These are phyloP conservation scores for Cyberlindnera xishuangbannaensis DNA, from an alignment of 805 yeast species.

Conservation along the genomic window DNA sequence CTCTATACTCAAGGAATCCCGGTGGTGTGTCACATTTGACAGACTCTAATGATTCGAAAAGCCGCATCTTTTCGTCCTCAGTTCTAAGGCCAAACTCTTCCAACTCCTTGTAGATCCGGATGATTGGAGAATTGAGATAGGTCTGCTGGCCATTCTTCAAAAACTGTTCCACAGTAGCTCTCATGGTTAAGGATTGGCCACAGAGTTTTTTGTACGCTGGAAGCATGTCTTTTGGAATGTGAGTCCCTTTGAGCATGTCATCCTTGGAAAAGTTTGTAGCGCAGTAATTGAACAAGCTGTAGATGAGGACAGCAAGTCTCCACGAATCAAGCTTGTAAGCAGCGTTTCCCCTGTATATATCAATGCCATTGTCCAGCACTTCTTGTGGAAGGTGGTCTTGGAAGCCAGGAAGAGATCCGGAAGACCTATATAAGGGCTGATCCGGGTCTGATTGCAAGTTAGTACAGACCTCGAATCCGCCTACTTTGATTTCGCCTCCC, in stretches of 20 bases:
- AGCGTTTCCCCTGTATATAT: constrained; percentile 26
- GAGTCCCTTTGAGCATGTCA: constrained; percentile 11
- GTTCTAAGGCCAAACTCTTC: constrained; percentile 49
- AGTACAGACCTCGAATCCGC: constrained; percentile 71
- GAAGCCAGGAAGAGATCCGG: constrained; percentile 28
- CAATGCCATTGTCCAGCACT: constrained; percentile 39
- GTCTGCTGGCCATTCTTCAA: constrained; percentile 22
- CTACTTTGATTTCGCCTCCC: constrained; percentile 77
- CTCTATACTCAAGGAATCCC: constrained; percentile 49
- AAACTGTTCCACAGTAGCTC: constrained; percentile 31
- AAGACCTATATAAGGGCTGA: constrained; percentile 31
- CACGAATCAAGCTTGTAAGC: constrained; percentile 57
- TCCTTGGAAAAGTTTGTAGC: constrained; percentile 7
- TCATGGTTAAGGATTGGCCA: constrained; percentile 30
- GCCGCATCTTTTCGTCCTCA: constrained; percentile 46
- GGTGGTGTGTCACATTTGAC: constrained; percentile 36
- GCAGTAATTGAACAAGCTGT: constrained; percentile 35
- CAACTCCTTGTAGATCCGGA: constrained; percentile 46
- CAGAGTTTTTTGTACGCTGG: constrained; percentile 37
- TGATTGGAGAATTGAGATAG: constrained; percentile 38
- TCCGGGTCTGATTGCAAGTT: constrained; percentile 33
- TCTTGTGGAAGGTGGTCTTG: constrained; percentile 48
- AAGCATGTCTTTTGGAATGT: constrained; percentile 30
- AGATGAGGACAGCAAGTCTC: constrained; percentile 53
- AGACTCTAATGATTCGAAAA: constrained; percentile 33